A percentile compares a stretch with the other conserved stretches of the same genome.
Evolutionary conservation across 2,329 filamentous ascomycete genomes (phyloP).

Genomic region (Epichloe sylvatica): DNA sequence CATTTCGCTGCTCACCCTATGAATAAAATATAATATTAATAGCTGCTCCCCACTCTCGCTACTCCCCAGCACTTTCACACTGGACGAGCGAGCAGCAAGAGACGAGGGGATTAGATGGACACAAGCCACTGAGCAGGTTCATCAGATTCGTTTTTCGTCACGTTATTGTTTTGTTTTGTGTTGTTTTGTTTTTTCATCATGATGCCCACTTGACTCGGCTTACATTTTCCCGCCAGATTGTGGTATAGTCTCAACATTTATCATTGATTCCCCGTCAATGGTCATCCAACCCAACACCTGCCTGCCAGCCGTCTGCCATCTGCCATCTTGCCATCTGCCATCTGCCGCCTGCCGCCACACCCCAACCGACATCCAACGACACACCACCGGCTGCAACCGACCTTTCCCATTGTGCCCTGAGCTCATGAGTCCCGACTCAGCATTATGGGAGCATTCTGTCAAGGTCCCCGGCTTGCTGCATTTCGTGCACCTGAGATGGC

Average conservation of each 20-base stretch:
- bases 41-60: neutral
- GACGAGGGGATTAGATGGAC: neutral
- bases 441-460: constrained; percentile 5
- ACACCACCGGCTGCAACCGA: neutral
- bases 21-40: neutral
- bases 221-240: neutral
- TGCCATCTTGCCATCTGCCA: too few species aligned
- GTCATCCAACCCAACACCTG: too few species aligned
- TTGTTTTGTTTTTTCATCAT: neutral
- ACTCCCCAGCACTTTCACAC: neutral
- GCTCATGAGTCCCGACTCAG: neutral
- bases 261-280: too few species aligned
- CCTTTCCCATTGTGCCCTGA: neutral
- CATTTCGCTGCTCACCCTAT: neutral
- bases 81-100: neutral
- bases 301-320: too few species aligned
- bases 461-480: constrained; percentile 1
- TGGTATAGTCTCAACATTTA: neutral
- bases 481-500: constrained; percentile 1
- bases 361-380: neutral
- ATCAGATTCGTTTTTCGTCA: neutral
- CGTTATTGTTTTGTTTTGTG: neutral
- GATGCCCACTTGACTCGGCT: neutral
- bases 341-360: neutral
- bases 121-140: neutral